A percentile compares a stretch with the other conserved stretches of the same genome.
These are phyloP conservation scores for Wallacemonas sp. DNA, from an alignment of 208 protist genomes.

Conservation along the genomic window DNA sequence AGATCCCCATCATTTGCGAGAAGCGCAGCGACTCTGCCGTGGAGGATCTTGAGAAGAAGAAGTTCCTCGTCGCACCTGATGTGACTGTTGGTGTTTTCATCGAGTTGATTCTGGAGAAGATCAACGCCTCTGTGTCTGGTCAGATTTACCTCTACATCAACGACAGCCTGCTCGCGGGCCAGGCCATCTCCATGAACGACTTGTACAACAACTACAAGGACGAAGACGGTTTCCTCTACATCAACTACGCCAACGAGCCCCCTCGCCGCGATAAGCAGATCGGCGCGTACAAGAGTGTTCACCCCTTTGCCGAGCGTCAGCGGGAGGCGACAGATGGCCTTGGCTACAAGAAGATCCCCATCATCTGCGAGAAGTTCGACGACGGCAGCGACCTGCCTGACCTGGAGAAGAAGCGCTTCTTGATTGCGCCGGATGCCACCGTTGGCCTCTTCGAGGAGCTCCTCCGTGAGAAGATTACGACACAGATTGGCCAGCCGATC, in stretches of 20 bases:
- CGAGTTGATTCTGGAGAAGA: constrained; percentile 92
- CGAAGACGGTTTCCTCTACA: constrained; percentile 87
- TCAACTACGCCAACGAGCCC: constrained; percentile 73
- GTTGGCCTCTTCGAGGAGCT: constrained; percentile 24
- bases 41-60: constrained; percentile 93
- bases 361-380: constrained; percentile 89
- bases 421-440: constrained; percentile 23
- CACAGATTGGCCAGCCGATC: constrained; percentile 21
- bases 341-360: constrained; percentile 75
- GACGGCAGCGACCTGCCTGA: constrained; percentile 12
- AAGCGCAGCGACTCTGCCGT: constrained; percentile 86
- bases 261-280: constrained; percentile 30
- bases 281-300: constrained; percentile 36
- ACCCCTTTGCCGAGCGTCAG: constrained; percentile 50
- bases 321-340: constrained; percentile 42
- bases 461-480: constrained; percentile 21
- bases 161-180: constrained; percentile 86
- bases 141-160: constrained; percentile 95
- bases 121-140: constrained; percentile 90
- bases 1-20: constrained; percentile 91
- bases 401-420: constrained; percentile 24
- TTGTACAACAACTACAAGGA: constrained; percentile 90
- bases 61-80: constrained; percentile 85
- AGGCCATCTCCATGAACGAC: constrained; percentile 44
- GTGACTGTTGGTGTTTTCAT: constrained; percentile 94